These are phyloP conservation scores for Plasmodium malariae DNA, from an alignment of 169 alveolate species.

Conservation along the genomic window DNA sequence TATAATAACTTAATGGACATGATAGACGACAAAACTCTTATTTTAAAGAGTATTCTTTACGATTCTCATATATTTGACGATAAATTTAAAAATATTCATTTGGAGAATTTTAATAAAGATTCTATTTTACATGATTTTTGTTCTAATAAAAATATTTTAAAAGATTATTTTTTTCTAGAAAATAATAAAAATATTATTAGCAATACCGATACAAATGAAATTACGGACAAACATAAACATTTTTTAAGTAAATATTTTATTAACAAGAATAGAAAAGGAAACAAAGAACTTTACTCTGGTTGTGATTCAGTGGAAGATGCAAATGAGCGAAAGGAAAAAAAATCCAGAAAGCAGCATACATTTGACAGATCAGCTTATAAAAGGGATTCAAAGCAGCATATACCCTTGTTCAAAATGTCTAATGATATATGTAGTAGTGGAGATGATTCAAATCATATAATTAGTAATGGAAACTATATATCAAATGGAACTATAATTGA, in stretches of 20 bases:
- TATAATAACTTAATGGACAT: constrained; percentile 57
- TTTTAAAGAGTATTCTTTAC: constrained; percentile 24
- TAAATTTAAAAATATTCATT: constrained; percentile 27
- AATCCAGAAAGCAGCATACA: constrained; percentile 22
- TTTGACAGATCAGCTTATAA: constrained; percentile 15
- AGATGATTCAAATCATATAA: constrained; percentile 2
- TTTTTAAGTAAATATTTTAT: constrained; percentile 4
- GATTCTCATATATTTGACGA: constrained; percentile 72
- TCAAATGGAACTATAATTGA: background rate
- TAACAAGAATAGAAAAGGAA: constrained; percentile 10
- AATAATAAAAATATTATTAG: background rate
- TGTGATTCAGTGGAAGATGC: constrained; percentile 13
- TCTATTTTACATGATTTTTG: constrained; percentile 38
- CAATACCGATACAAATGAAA: background rate
- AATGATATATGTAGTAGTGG: constrained; percentile 12
- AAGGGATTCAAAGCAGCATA: constrained; percentile 18
- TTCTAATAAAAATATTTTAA: constrained; percentile 42
- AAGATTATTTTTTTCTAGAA: constrained; percentile 18
- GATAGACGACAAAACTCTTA: constrained; percentile 19
- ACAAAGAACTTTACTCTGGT: constrained; percentile 10
- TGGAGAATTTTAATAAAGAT: constrained; percentile 20
- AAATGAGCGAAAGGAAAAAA: constrained; percentile 11
- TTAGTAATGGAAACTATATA: background rate
- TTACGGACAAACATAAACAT: constrained; percentile 29
- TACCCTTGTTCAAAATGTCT: constrained; percentile 16